Evolutionary conservation across 208 protist species (phyloP).

Genomic region (Porcisia hertigi): DNA sequence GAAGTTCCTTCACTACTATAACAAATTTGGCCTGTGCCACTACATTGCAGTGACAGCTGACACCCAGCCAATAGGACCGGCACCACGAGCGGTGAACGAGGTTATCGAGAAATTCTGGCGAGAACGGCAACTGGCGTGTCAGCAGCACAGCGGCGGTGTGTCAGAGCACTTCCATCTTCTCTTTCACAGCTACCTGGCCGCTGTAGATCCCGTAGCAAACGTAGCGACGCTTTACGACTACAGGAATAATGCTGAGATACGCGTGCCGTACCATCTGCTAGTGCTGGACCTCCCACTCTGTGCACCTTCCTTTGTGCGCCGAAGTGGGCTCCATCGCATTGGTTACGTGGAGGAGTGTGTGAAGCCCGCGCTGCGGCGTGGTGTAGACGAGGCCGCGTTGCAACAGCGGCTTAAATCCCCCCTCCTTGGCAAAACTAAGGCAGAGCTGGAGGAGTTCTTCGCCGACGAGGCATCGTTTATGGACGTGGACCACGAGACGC

Average conservation of each 20-base stretch:
- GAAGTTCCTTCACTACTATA: conserved; percentile 74
- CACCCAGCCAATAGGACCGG: conserved; percentile 52
- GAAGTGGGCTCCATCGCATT: conserved; percentile 57
- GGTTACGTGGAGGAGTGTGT: conserved; percentile 38
- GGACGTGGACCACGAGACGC: conserved; percentile 70
- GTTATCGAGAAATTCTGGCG: conserved; percentile 57
- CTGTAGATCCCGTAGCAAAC: conserved; percentile 40
- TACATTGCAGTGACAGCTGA: conserved; percentile 68
- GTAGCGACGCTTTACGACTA: conserved; percentile 80
- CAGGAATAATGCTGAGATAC: conserved; percentile 40
- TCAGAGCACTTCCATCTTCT: conserved; percentile 39
- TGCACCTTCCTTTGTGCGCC: conserved; percentile 68
- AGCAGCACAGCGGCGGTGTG: neutral
- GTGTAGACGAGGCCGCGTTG: neutral
- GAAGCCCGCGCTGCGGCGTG: conserved; percentile 15
- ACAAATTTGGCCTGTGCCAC: conserved; percentile 59
- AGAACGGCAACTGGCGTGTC: conserved; percentile 33
- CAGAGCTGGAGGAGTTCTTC: conserved; percentile 22
- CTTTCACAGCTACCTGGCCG: conserved; percentile 49
- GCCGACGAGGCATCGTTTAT: conserved; percentile 59
- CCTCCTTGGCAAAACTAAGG: conserved; percentile 12
- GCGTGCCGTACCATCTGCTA: conserved; percentile 63
- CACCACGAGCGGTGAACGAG: conserved; percentile 53
- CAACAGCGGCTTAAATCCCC: neutral
- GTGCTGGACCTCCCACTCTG: conserved; percentile 77